phyloP scores from a whole-genome alignment of 2,329 filamentous ascomycete species.

The Trichoderma lentiforme region DNA sequence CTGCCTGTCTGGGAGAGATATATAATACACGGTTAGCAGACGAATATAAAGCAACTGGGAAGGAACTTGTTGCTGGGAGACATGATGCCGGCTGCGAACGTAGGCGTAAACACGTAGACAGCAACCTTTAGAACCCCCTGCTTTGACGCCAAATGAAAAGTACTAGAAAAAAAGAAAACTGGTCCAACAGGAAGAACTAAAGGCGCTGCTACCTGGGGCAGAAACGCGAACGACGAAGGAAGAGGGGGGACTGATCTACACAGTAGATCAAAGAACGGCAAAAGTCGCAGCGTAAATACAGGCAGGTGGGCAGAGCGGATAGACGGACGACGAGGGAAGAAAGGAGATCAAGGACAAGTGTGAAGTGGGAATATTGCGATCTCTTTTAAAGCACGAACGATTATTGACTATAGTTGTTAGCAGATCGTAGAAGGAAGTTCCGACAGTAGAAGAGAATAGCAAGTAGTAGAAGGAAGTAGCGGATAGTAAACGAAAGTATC shows the following conservation, averaged over 20 bases:
- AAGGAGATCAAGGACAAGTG: neutral
- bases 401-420: too few species aligned
- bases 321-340: neutral
- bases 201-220: neutral
- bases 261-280: neutral
- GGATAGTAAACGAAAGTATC: neutral
- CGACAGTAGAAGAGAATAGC: too few species aligned
- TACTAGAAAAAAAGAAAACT: rapidly evolving
- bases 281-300: neutral
- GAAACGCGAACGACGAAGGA: neutral
- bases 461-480: neutral
- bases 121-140: neutral
- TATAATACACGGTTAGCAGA: neutral
- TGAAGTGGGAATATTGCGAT: neutral
- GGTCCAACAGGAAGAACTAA: neutral
- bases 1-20: neutral
- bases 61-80: neutral
- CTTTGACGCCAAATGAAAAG: neutral
- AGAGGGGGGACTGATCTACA: neutral
- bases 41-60: neutral
- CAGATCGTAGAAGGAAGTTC: too few species aligned
- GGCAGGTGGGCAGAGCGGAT: neutral
- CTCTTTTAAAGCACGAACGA: neutral
- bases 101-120: neutral
- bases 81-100: neutral